Conservation (phyloP, 345 rosid genomes). For the Aegle marmelos region DNA sequence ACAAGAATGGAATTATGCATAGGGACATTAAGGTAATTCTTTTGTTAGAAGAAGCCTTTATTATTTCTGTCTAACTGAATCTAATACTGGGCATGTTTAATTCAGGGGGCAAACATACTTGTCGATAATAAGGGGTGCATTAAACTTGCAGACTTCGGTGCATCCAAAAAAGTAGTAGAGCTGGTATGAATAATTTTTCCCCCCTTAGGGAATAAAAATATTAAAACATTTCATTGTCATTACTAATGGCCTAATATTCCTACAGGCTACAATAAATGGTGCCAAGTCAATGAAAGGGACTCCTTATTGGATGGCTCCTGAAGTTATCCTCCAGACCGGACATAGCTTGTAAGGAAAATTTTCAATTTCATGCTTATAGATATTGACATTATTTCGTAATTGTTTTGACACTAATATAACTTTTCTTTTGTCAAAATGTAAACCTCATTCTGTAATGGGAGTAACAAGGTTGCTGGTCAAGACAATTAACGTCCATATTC, state of each 20-base stretch:
- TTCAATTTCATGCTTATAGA: background rate
- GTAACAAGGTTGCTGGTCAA: background rate
- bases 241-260: conserved; percentile 17
- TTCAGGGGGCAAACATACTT: conserved; percentile 86
- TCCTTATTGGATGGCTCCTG: conserved; percentile 98
- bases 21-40: conserved; percentile 75
- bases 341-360: conserved; percentile 72
- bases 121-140: conserved; percentile 92
- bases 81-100: conserved; percentile 13
- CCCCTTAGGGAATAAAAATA: background rate
- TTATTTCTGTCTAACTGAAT: background rate
- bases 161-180: conserved; percentile 87
- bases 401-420: background rate
- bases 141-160: conserved; percentile 90
- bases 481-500: background rate
- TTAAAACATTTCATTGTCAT: background rate
- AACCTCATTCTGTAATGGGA: background rate
- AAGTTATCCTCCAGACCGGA: conserved; percentile 91
- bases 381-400: background rate
- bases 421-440: background rate
- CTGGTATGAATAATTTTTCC: conserved; percentile 28
- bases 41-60: background rate
- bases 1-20: conserved; percentile 79
- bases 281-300: conserved; percentile 97
- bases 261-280: conserved; percentile 76